phyloP scores from a whole-genome alignment of 202 grass and related monocot species.

The Setaria viridis region DNA sequence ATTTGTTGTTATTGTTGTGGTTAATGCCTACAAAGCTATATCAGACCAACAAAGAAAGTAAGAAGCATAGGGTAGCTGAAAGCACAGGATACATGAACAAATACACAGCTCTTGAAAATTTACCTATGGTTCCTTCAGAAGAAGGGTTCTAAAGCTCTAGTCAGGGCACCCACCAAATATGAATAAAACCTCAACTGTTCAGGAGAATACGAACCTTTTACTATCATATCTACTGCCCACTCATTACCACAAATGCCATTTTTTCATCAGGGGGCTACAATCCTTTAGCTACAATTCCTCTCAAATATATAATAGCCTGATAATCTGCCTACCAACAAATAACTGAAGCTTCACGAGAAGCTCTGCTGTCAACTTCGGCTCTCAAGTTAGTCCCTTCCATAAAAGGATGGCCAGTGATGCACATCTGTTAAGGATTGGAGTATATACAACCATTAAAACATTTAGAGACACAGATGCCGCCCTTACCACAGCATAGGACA shows the following conservation, averaged over 20 bases:
- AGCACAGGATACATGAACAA: neutral
- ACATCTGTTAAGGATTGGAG: neutral
- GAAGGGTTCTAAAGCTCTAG: neutral
- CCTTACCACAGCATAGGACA: neutral
- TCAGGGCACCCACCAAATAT: constrained; percentile 45
- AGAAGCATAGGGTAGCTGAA: neutral
- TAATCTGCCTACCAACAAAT: constrained; percentile 19
- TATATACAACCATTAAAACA: constrained; percentile 11
- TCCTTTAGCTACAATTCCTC: constrained; percentile 6
- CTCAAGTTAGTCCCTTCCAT: constrained; percentile 28
- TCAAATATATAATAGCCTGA: constrained; percentile 25
- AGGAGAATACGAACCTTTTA: constrained; percentile 12
- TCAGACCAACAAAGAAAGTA: neutral
- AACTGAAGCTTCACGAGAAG: constrained; percentile 36
- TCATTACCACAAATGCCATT: constrained; percentile 36
- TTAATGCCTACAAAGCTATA: neutral
- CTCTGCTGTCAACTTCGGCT: constrained; percentile 36
- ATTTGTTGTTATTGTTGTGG: no score
- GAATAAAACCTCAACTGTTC: constrained; percentile 21
- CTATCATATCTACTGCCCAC: neutral
- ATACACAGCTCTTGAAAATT: neutral
- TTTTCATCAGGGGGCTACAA: constrained; percentile 46
- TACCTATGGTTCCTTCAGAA: neutral
- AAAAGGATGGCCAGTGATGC: constrained; percentile 12
- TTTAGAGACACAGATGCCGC: neutral